Conservation (phyloP, 257 asterid species). For the Gentiana dahurica region DNA sequence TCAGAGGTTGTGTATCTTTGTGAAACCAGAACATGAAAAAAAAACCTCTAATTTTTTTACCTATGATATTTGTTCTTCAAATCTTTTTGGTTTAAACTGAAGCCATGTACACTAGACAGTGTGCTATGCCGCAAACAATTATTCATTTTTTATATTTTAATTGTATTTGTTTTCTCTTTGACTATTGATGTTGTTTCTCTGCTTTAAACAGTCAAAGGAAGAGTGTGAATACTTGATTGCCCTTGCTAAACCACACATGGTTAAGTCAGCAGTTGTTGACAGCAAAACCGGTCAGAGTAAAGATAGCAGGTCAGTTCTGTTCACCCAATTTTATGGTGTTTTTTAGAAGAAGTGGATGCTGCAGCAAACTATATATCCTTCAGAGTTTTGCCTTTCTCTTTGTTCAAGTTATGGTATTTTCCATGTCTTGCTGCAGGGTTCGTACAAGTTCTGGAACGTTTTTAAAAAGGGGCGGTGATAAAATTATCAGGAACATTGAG, state of each 20-base stretch:
- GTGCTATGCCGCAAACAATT: too few relatives aligned
- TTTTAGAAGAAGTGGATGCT: background rate
- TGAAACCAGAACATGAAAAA: too few relatives aligned
- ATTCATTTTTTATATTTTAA: too few relatives aligned
- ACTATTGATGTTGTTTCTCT: slow-evolving; percentile 5
- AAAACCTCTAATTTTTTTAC: too few relatives aligned
- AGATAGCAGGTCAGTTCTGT: slow-evolving; percentile 56
- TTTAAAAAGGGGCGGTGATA: slow-evolving; percentile 56
- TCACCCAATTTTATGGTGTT: slow-evolving; percentile 4
- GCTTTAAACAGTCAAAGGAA: slow-evolving; percentile 52
- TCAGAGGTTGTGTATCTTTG: too few relatives aligned
- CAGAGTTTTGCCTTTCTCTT: background rate
- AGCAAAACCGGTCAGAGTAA: slow-evolving; percentile 62
- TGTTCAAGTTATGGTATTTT: background rate
- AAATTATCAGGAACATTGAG: slow-evolving; percentile 48
- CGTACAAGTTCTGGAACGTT: slow-evolving; percentile 83
- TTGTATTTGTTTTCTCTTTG: slow-evolving; percentile 1
- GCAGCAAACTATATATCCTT: background rate
- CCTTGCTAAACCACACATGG: slow-evolving; percentile 67
- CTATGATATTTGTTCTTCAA: too few relatives aligned
- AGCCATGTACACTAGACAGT: too few relatives aligned
- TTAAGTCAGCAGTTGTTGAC: slow-evolving; percentile 61
- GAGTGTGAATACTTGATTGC: slow-evolving; percentile 72
- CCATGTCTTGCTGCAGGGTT: slow-evolving; percentile 37
- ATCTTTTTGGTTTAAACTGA: too few relatives aligned